phyloP scores from a whole-genome alignment of 768 basidiomycete genomes.

The Serpula lacrymans region DNA sequence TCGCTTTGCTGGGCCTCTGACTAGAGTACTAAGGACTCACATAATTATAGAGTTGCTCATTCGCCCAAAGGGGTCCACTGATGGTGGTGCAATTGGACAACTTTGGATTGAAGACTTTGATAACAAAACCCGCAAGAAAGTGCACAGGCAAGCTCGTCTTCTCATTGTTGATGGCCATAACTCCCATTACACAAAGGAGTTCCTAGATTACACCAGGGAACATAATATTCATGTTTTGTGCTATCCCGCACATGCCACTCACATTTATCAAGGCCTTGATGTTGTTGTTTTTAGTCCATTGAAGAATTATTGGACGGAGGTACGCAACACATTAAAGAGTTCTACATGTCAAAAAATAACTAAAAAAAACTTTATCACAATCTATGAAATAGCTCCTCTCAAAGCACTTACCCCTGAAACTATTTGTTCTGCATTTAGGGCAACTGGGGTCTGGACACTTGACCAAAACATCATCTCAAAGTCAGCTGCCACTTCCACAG shows the following conservation, averaged over 20 bases:
- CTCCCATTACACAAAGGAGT: constrained; percentile 35
- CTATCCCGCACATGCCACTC: constrained; percentile 43
- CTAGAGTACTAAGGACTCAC: too few species aligned
- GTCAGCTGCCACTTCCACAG: too few species aligned
- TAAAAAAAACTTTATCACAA: constrained; percentile 35
- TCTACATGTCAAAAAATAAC: constrained; percentile 18
- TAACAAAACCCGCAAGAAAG: constrained; percentile 32
- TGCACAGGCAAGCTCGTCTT: constrained; percentile 22
- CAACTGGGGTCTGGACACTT: constrained; percentile 33
- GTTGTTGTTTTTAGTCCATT: constrained; percentile 32
- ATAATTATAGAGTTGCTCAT: constrained; percentile 28
- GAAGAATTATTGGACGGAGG: constrained; percentile 25
- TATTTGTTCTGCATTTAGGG: constrained; percentile 34
- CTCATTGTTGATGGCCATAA: constrained; percentile 48
- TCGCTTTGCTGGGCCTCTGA: too few species aligned
- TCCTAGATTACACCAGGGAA: constrained; percentile 34
- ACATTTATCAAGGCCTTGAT: constrained; percentile 42
- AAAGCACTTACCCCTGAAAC: constrained; percentile 26
- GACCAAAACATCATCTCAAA: constrained; percentile 29
- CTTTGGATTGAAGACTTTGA: constrained; percentile 41
- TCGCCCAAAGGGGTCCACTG: constrained; percentile 36
- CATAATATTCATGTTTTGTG: constrained; percentile 38
- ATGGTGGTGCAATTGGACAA: constrained; percentile 33
- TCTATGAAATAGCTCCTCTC: constrained; percentile 32
- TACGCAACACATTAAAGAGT: constrained; percentile 23